Evolutionary conservation across 1,284 basidiomycete genomes (phyloP), one percentile per base, ranked within the genome.

Genomic region (Pisolithus thermaeus): DNA sequence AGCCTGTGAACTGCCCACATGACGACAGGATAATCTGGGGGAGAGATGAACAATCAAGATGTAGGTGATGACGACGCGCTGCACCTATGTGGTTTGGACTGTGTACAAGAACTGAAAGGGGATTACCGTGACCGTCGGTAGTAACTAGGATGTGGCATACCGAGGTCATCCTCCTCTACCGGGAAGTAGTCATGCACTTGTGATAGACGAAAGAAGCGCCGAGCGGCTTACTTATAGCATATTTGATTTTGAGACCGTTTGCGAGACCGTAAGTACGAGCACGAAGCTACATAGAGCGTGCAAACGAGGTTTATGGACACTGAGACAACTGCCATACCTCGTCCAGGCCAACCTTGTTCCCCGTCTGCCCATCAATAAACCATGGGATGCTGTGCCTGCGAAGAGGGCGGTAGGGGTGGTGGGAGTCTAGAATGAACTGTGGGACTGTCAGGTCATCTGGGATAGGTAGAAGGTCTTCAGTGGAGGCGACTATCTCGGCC

Each of bases 1-100:
- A 90, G 69, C 40, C 81, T 72, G 58, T 88, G 85, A 2, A 74
- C 64, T 3, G 84, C 87, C 87, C 87, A 90, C 4, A 87, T 73
- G 0, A 75, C 77, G 1, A 81, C 70, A 0, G 83, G 79, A 59
- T 88, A 91, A 61, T 92, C 88, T 87, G 30, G 16, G 20, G 8
- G 47, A 7, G n/a, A 3, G 18, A 16, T 11, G n/a, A 37, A 42
- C 50, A 28, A 22, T 16, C 12, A 14, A 14, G 8, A 12, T 37
- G 39, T 20, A 41, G 25, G 36, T 2, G 16, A 38, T 14, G 20
- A 14, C 9, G 16, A 32, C 14, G 42, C 32, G 23, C 61, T 71
- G 49, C 53, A 82, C 85, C 84, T 44, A 86, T 66, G 58, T 87
- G 80, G 59, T 87, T 87, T n/a, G 80, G 76, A 50, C 80, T 82